phyloP scores from a whole-genome alignment of 352 stramenopile genomes.

The Thalassiosira exigua region DNA sequence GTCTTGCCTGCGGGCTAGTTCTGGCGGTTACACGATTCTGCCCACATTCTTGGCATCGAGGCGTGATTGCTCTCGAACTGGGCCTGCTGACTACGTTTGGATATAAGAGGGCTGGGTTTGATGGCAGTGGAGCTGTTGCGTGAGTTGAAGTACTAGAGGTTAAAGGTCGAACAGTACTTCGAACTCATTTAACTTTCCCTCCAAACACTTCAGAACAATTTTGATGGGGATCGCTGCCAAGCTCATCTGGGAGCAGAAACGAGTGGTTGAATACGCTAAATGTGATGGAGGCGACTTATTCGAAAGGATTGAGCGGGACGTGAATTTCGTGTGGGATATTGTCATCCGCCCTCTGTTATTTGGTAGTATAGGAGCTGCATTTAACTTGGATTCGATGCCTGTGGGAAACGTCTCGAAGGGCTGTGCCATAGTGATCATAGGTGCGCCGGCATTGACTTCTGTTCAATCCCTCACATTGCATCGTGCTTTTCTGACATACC shows the following conservation, averaged over 20 bases:
- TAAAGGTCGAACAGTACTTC: too few species aligned
- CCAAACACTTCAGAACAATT: too few species aligned
- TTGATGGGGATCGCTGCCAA: too few species aligned
- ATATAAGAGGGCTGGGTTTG: slow-evolving; percentile 21
- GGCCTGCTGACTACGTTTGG: slow-evolving; percentile 22
- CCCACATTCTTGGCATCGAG: slow-evolving; percentile 28
- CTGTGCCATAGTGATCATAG: slow-evolving; percentile 39
- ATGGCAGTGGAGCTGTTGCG: slow-evolving; percentile 30
- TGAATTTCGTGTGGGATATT: slow-evolving; percentile 52
- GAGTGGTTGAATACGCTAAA: too few species aligned
- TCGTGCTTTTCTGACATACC: too few species aligned
- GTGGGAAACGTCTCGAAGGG: too few species aligned
- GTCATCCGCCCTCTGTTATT: slow-evolving; percentile 51
- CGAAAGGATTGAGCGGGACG: slow-evolving; percentile 30
- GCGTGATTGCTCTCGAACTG: slow-evolving; percentile 25
- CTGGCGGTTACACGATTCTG: slow-evolving; percentile 15
- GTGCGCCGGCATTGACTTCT: slow-evolving; percentile 8
- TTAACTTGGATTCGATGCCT: too few species aligned
- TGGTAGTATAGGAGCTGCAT: slow-evolving; percentile 45
- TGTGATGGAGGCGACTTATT: slow-evolving; percentile 15
- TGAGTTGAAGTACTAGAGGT: not conserved
- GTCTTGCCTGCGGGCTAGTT: slow-evolving; percentile 14
- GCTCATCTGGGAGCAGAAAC: too few species aligned
- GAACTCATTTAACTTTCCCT: too few species aligned
- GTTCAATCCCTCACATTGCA: too few species aligned